Evolutionary conservation across 352 stramenopile genomes (phyloP).

Genomic region (Aphanomyces invadans): DNA sequence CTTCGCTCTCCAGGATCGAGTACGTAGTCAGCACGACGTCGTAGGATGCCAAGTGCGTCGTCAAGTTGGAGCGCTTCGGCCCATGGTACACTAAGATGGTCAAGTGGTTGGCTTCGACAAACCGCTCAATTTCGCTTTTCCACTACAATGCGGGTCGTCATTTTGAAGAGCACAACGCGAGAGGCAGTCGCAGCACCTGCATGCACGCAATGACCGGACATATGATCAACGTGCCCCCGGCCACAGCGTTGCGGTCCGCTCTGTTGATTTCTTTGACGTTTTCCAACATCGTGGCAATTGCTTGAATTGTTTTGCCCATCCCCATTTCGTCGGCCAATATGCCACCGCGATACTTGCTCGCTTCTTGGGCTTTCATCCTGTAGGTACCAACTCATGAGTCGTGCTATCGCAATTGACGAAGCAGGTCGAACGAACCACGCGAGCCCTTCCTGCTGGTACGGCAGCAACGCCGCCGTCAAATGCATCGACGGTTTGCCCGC

Average conservation of each 20-base stretch:
- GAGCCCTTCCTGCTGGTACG: slow-evolving; percentile 98
- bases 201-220: slow-evolving; percentile 95
- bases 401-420: too few relatives aligned
- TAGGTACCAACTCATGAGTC: too few relatives aligned
- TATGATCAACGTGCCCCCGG: slow-evolving; percentile 92
- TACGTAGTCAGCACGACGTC: slow-evolving; percentile 99
- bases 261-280: slow-evolving; percentile 54
- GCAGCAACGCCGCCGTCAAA: slow-evolving; percentile 88
- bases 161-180: not conserved
- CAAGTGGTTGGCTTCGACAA: slow-evolving; percentile 87
- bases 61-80: slow-evolving; percentile 58
- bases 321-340: slow-evolving; percentile 99
- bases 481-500: slow-evolving; percentile 65
- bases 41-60: slow-evolving; percentile 86
- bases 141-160: slow-evolving; percentile 44
- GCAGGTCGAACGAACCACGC: slow-evolving; percentile 76
- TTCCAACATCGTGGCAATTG: slow-evolving; percentile 93
- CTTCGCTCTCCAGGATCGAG: slow-evolving; percentile 90
- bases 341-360: slow-evolving; percentile 83
- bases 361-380: slow-evolving; percentile 85
- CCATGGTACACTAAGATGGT: slow-evolving; percentile 96
- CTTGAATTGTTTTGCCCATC: slow-evolving; percentile 97
- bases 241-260: slow-evolving; percentile 25
- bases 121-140: slow-evolving; percentile 87
- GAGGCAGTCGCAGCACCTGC: slow-evolving; percentile 40